phyloP scores from a whole-genome alignment of 2,329 filamentous ascomycete genomes.

The Macrophomina tecta region DNA sequence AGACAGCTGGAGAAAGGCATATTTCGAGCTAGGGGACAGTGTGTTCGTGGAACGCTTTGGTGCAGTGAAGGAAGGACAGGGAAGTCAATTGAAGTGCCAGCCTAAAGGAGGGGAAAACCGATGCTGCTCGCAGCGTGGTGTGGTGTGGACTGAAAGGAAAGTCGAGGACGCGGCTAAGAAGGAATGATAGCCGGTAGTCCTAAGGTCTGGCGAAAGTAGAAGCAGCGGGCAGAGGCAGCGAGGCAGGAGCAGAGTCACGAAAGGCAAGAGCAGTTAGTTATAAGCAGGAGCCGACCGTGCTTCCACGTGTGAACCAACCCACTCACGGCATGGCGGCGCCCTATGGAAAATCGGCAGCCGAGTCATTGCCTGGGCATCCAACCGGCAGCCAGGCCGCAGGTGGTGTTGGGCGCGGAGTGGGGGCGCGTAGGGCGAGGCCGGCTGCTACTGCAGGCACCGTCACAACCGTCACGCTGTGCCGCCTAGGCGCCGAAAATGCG shows the following conservation, averaged over 20 bases:
- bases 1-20: neutral
- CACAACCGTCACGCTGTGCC: neutral
- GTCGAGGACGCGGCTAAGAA: slow-evolving; percentile 1
- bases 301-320: neutral
- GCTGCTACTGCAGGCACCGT: neutral
- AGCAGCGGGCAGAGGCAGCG: slow-evolving; percentile 1
- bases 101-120: neutral
- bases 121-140: slow-evolving; percentile 14
- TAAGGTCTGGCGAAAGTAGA: neutral
- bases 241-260: neutral
- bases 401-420: slow-evolving; percentile 1
- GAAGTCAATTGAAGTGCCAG: neutral
- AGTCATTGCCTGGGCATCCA: neutral
- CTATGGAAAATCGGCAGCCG: neutral
- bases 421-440: neutral
- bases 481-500: slow-evolving; percentile 3
- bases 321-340: neutral
- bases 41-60: neutral
- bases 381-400: neutral
- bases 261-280: slow-evolving; percentile 5
- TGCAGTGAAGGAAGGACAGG: neutral
- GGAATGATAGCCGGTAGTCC: neutral
- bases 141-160: neutral
- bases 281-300: neutral
- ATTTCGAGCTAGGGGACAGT: neutral